Evolutionary conservation across 768 basidiomycete genomes (phyloP).

Genomic region (Udeniomyces megalosporus): DNA sequence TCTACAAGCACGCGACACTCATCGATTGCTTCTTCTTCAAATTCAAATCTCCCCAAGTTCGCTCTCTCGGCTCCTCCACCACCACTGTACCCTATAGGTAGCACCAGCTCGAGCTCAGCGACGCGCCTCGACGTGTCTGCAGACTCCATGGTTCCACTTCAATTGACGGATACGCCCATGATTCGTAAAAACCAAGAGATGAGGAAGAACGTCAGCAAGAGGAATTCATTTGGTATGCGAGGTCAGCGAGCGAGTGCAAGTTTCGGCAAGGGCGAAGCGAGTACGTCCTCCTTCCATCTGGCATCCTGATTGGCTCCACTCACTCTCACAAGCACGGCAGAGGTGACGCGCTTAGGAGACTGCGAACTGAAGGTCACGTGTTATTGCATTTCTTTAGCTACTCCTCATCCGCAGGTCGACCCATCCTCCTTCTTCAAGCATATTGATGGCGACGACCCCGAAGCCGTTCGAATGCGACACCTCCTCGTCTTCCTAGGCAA

Average conservation of each 20-base stretch:
- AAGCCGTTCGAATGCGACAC: constrained; percentile 15
- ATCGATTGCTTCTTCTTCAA: neutral
- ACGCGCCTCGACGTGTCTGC: neutral
- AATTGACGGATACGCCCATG: constrained; percentile 16
- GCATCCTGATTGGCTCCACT: neutral
- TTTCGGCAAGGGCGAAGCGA: constrained; percentile 14
- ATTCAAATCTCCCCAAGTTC: neutral
- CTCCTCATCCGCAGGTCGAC: constrained; percentile 5
- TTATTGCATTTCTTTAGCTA: neutral
- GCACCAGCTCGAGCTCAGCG: neutral
- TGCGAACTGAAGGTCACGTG: neutral
- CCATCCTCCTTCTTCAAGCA: constrained; percentile 12
- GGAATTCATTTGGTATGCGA: constrained; percentile 10
- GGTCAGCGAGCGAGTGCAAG: constrained; percentile 9
- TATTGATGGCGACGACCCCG: constrained; percentile 11
- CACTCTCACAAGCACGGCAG: neutral
- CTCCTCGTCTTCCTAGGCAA: constrained; percentile 17
- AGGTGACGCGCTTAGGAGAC: neutral
- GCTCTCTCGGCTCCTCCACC: neutral
- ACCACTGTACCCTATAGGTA: neutral
- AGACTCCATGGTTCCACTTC: constrained; percentile 12
- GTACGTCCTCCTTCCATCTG: neutral
- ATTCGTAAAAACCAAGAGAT: constrained; percentile 15
- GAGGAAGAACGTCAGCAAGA: constrained; percentile 3
- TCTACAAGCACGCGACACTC: neutral